Evolutionary conservation across 345 rosid genomes (phyloP).

Genomic region (Eucalyptus curtisii): DNA sequence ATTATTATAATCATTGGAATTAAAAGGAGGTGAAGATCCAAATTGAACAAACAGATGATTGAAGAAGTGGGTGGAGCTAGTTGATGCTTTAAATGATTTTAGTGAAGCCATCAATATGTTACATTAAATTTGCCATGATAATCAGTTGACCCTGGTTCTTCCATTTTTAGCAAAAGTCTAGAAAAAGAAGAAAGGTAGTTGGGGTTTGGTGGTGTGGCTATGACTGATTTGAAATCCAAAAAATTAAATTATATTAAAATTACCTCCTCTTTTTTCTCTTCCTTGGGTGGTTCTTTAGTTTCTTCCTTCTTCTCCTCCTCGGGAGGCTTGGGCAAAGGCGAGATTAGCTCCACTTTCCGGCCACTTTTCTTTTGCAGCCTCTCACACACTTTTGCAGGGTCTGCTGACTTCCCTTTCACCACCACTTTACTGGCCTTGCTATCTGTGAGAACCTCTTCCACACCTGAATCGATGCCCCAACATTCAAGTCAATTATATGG

Average conservation of each 20-base stretch:
- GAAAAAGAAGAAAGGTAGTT: neutral
- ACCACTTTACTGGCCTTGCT: constrained; percentile 54
- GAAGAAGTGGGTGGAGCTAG: neutral
- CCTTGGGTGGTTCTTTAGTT: constrained; percentile 16
- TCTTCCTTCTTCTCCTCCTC: constrained; percentile 16
- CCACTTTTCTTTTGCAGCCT: constrained; percentile 62
- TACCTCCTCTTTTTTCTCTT: constrained; percentile 56
- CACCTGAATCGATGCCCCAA: constrained; percentile 18
- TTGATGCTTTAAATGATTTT: neutral
- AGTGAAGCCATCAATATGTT: neutral
- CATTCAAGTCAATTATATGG: neutral
- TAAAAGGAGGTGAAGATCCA: neutral
- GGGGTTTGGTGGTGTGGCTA: neutral
- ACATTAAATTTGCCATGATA: neutral
- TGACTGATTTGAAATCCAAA: neutral
- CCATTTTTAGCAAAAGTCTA: neutral
- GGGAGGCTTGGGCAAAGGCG: constrained; percentile 52
- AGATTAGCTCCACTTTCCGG: constrained; percentile 51
- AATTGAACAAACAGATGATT: neutral
- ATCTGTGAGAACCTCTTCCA: constrained; percentile 46
- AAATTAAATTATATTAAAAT: neutral
- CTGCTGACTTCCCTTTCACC: constrained; percentile 64
- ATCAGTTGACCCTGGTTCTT: neutral
- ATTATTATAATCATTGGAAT: neutral
- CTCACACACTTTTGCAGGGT: constrained; percentile 48